These are phyloP conservation scores for Cladophialophora psammophila DNA, from an alignment of 2,329 filamentous ascomycete genomes.

Conservation along the genomic window DNA sequence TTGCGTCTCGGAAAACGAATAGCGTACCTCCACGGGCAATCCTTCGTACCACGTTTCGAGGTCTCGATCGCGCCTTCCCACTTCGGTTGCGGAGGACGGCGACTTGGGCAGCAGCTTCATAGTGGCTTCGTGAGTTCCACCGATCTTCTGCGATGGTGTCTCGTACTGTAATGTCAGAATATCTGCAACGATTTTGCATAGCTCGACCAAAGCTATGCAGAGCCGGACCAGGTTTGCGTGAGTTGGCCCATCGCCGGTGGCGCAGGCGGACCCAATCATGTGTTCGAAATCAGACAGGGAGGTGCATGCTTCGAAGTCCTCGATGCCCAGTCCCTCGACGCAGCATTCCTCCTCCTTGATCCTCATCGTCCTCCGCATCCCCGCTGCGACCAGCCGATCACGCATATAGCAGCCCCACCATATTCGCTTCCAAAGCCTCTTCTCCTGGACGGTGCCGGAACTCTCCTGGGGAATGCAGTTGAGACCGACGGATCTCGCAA, in stretches of 20 bases:
- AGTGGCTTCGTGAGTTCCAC: constrained; percentile 5
- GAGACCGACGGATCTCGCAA: constrained; percentile 92
- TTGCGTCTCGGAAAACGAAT: not conserved
- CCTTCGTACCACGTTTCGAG: constrained; percentile 12
- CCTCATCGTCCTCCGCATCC: constrained; percentile 87
- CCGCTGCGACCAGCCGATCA: constrained; percentile 86
- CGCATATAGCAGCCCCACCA: constrained; percentile 99
- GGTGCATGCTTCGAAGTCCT: constrained; percentile 13
- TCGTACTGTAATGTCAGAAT: constrained; percentile 19
- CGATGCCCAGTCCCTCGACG: constrained; percentile 1
- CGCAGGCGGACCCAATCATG: constrained; percentile 4
- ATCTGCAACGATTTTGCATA: constrained; percentile 12
- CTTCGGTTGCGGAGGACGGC: not conserved
- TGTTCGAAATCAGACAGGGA: not conserved
- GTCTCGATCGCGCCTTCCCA: constrained; percentile 5
- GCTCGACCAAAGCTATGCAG: constrained; percentile 68
- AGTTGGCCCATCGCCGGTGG: not conserved
- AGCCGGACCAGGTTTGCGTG: constrained; percentile 5
- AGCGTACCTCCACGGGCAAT: not conserved
- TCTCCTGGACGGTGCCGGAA: constrained; percentile 58
- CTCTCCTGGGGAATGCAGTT: constrained; percentile 76
- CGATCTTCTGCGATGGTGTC: constrained; percentile 7
- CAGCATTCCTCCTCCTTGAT: constrained; percentile 75
- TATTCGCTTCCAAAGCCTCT: constrained; percentile 88
- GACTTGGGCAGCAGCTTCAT: constrained; percentile 11